Conservation (phyloP, 2,329 filamentous ascomycete species). For the Cylindrodendrum hubeiense region DNA sequence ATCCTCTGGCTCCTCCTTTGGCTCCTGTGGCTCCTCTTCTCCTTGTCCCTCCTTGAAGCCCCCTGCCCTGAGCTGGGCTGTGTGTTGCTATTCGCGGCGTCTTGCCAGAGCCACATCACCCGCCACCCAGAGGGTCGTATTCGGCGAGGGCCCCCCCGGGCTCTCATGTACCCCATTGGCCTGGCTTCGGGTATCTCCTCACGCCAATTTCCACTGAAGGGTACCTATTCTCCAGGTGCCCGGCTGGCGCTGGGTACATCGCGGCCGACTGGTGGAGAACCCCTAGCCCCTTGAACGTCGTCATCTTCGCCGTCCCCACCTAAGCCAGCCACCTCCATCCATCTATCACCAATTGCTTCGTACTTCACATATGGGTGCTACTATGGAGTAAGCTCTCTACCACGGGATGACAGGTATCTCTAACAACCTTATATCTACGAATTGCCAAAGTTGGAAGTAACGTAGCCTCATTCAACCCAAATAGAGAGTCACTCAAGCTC, state of each 20-base stretch:
- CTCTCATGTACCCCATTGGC: background rate
- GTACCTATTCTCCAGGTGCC: slow-evolving; percentile 21
- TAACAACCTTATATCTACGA: background rate
- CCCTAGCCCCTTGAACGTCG: slow-evolving; percentile 40
- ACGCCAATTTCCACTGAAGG: slow-evolving; percentile 4
- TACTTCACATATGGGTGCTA: background rate
- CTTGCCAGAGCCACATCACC: slow-evolving; percentile 9
- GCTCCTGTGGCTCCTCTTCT: background rate
- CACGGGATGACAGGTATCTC: slow-evolving; percentile 1
- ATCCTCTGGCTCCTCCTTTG: background rate
- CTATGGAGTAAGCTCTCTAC: background rate
- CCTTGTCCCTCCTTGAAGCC: background rate
- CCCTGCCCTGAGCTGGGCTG: slow-evolving; percentile 18
- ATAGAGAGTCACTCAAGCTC: background rate
- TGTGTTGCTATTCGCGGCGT: slow-evolving; percentile 29
- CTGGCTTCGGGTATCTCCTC: slow-evolving; percentile 16
- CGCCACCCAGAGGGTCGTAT: slow-evolving; percentile 22
- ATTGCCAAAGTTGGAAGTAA: background rate
- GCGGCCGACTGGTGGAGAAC: slow-evolving; percentile 17
- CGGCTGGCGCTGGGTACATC: slow-evolving; percentile 24
- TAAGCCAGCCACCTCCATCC: slow-evolving; percentile 60
- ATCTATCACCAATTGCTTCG: no score
- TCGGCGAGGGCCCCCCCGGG: slow-evolving; percentile 11
- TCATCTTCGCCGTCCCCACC: slow-evolving; percentile 48
- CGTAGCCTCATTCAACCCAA: background rate